phyloP scores from a whole-genome alignment of 768 basidiomycete species.

The Cystobasidium ongulense region DNA sequence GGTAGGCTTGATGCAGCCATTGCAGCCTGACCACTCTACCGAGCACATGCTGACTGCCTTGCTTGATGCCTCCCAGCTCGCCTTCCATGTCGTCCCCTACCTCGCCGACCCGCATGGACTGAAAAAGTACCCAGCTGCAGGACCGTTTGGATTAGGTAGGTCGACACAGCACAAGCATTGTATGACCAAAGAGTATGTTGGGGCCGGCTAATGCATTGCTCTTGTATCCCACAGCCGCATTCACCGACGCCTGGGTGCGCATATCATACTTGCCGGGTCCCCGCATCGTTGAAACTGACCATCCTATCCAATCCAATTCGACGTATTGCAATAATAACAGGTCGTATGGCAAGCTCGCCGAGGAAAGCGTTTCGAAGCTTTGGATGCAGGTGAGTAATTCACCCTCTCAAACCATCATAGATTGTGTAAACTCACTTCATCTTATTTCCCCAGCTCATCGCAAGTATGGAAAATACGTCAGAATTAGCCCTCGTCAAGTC shows the following conservation, averaged over 20 bases:
- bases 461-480: constrained; percentile 55
- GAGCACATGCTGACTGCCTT: too few relatives aligned
- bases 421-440: too few relatives aligned
- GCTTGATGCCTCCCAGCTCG: constrained; percentile 31
- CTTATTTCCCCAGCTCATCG: constrained; percentile 55
- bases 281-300: not conserved
- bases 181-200: not conserved
- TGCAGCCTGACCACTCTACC: not conserved
- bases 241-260: constrained; percentile 17
- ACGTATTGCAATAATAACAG: not conserved
- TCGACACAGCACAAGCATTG: constrained; percentile 55
- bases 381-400: constrained; percentile 51
- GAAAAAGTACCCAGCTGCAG: constrained; percentile 60
- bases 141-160: constrained; percentile 52
- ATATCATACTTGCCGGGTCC: not conserved
- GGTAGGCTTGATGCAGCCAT: not conserved
- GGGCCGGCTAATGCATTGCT: not conserved
- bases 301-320: not conserved
- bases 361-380: constrained; percentile 67
- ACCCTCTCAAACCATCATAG: too few relatives aligned
- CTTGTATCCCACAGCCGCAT: not conserved
- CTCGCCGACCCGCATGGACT: constrained; percentile 56
- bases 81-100: constrained; percentile 51
- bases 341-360: constrained; percentile 57
- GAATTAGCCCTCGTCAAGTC: constrained; percentile 60